Conservation (phyloP, 108 stramenopile genomes). For the Nitzschia inconspicua region DNA sequence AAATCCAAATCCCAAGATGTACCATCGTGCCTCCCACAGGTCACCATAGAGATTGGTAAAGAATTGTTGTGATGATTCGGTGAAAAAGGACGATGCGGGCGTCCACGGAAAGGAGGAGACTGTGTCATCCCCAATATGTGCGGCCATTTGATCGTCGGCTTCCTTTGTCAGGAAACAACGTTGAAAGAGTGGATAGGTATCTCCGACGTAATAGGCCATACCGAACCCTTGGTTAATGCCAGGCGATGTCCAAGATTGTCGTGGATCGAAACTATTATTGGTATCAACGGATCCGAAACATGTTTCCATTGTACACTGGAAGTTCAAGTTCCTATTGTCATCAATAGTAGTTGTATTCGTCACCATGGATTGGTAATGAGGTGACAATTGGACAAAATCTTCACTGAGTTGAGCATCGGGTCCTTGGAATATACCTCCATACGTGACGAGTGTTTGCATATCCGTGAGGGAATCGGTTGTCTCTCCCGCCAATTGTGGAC, state of each 20-base stretch:
- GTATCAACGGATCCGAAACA: no score
- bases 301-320: constrained; percentile 34
- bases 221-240: constrained; percentile 58
- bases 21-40: constrained; percentile 38
- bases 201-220: constrained; percentile 64
- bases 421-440: constrained; percentile 53
- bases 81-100: no score
- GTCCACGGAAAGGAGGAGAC: neutral
- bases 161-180: constrained; percentile 53
- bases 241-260: constrained; percentile 31
- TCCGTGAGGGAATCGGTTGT: constrained; percentile 35
- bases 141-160: constrained; percentile 33
- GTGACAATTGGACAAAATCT: constrained; percentile 41
- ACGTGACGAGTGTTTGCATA: constrained; percentile 60
- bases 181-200: constrained; percentile 49
- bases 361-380: constrained; percentile 29
- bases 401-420: constrained; percentile 16
- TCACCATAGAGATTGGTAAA: constrained; percentile 66
- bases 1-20: constrained; percentile 83
- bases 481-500: constrained; percentile 32
- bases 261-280: constrained; percentile 13
- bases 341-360: neutral
- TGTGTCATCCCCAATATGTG: no score
- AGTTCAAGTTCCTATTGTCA: constrained; percentile 24
- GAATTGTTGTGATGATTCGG: no score